Evolutionary conservation across 2,329 filamentous ascomycete genomes (phyloP).

Genomic region (Cercospora zeina): DNA sequence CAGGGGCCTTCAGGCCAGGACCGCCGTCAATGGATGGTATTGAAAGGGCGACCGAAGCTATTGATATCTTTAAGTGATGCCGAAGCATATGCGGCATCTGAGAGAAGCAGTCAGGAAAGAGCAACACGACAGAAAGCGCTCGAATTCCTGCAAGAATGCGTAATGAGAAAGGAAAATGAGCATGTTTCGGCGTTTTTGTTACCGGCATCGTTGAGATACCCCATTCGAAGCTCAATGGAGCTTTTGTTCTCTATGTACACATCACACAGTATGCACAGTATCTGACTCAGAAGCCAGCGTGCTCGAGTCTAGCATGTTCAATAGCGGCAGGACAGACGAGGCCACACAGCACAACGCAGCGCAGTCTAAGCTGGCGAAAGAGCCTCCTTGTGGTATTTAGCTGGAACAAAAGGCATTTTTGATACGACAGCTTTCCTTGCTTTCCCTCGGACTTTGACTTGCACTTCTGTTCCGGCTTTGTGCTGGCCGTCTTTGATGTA

Average conservation of each 20-base stretch:
- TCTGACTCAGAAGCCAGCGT: not conserved
- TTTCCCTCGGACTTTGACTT: constrained; percentile 75
- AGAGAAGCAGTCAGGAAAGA: not conserved
- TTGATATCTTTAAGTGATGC: constrained; percentile 2
- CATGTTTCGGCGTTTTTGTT: not conserved
- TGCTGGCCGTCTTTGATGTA: constrained; percentile 80
- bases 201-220: constrained; percentile 12
- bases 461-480: constrained; percentile 79
- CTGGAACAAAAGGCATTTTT: constrained; percentile 86
- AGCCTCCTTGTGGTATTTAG: constrained; percentile 66
- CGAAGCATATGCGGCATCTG: not conserved
- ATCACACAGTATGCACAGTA: not conserved
- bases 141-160: not conserved
- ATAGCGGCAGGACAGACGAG: not conserved
- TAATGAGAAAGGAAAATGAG: not conserved
- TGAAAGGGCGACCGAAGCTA: not conserved
- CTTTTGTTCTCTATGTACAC: constrained; percentile 9
- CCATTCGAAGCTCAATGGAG: constrained; percentile 1
- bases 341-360: not conserved
- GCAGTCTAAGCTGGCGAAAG: constrained; percentile 17
- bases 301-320: not conserved
- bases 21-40: not conserved
- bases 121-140: not conserved
- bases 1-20: not conserved
- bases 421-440: constrained; percentile 71